Conservation (phyloP, 352 stramenopile genomes). For the Globisporangium canariense region DNA sequence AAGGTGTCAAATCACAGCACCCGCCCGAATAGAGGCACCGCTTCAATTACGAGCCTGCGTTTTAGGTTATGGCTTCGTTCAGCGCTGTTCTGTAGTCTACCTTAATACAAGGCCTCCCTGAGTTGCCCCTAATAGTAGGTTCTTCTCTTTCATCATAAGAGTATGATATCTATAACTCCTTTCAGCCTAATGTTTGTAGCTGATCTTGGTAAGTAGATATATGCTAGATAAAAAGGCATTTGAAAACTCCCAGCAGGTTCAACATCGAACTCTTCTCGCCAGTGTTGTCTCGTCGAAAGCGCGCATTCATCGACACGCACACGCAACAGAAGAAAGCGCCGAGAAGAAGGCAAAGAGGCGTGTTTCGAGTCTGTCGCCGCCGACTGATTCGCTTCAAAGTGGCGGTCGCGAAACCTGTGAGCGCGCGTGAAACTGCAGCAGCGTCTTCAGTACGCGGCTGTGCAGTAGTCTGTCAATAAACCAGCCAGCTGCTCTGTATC, state of each 20-base stretch:
- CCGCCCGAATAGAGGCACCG: background rate
- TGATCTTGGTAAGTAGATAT: background rate
- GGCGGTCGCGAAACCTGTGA: background rate
- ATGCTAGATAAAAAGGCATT: background rate
- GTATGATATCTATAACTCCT: background rate
- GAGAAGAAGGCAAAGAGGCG: background rate
- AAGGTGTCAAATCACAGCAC: slow-evolving; percentile 2
- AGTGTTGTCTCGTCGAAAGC: background rate
- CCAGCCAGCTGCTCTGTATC: background rate
- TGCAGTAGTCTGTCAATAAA: no score
- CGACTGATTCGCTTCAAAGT: background rate
- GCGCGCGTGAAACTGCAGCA: background rate
- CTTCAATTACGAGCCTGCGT: background rate
- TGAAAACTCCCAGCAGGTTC: background rate
- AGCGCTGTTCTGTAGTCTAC: background rate
- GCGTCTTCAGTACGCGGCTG: background rate
- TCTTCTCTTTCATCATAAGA: background rate
- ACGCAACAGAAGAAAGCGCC: background rate
- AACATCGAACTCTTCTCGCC: background rate
- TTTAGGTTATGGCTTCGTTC: background rate
- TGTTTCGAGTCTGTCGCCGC: no score
- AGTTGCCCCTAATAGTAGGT: background rate
- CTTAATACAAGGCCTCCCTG: background rate
- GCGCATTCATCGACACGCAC: background rate
- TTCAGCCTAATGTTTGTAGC: no score